Base-by-base conservation (phyloP, 331 rosid species). In the Stylosanthes scabra region DNA sequence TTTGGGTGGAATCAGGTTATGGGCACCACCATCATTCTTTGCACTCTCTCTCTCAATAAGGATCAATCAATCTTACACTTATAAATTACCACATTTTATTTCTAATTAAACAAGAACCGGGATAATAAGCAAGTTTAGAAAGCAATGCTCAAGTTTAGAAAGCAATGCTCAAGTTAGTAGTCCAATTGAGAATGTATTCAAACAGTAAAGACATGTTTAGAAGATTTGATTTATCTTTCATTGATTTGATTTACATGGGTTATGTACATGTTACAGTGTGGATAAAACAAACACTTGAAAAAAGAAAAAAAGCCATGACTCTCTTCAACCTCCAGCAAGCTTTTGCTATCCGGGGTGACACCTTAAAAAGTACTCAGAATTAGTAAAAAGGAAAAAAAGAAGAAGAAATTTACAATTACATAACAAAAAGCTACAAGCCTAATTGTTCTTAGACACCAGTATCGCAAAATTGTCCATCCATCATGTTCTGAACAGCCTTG, bases 401-500 rank as follows among this genome's bases (percentile, higher is more conserved):
- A 20, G 25, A 20, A 20, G 25, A 20, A 20, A 82, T 85, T 77
- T 86, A 93, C 96, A 88, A 75, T 83, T 81, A 55, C 74, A 82
- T 31, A 70, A 78, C 73, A 74, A 37, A 59, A 80, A 49, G 54
- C 71, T 79, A 85, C 69, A 78, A 80, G 64, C 67, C 77, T 68
- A 80, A 67, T 11, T 20, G 25, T 20, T 66, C 74, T 76, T 60
- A 83, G 69, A 86, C 89, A 66, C 46, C 66, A 34, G 89, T 83
- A 14, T 90, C 88, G 14, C 97, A 94, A 90, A 88, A 92, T 65
- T 95, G 88, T 46, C 99, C 97, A 75, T 95, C 97, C 87, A 95
- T 90, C 58, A 91, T 85, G 83, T 91, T 95, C 70, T 95, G 99
- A 77, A 95, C 99, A 45, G 99, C 97, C 83, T 88, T 95, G 61